A percentile compares a stretch with the other conserved stretches of the same genome.
These are phyloP conservation scores for Penicillium sp. DNA, from an alignment of 2,329 filamentous ascomycete species.

Conservation along the genomic window DNA sequence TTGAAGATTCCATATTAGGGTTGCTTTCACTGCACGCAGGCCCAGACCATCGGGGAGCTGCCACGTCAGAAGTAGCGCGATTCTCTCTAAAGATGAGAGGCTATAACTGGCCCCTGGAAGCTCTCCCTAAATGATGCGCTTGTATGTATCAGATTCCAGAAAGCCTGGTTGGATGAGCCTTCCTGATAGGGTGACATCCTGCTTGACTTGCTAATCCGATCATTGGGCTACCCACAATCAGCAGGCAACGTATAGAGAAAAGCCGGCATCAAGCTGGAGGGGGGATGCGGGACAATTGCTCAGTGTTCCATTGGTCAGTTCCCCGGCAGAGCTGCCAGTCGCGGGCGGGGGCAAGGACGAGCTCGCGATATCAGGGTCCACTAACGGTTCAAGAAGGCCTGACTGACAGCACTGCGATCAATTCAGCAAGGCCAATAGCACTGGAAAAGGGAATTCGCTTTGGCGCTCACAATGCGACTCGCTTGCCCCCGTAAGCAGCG, in stretches of 20 bases:
- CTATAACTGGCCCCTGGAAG: conserved; percentile 17
- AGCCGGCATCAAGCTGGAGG: conserved; percentile 2
- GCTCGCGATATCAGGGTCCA: background rate
- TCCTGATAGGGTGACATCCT: conserved; percentile 23
- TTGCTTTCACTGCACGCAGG: conserved; percentile 18
- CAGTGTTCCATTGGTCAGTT: conserved; percentile 20
- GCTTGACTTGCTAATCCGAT: conserved; percentile 18
- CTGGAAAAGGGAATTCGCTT: background rate
- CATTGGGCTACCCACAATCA: background rate
- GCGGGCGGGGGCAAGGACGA: background rate
- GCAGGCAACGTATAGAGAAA: background rate
- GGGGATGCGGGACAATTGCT: background rate
- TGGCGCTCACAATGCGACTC: background rate
- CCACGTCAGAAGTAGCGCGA: conserved; percentile 39
- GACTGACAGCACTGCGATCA: conserved; percentile 1
- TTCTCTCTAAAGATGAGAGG: conserved; percentile 15
- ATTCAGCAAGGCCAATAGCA: conserved; percentile 1
- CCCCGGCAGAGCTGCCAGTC: conserved; percentile 13
- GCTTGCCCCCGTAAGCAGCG: conserved; percentile 21
- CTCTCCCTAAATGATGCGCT: conserved; percentile 16
- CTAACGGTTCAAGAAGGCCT: background rate
- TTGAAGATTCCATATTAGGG: conserved; percentile 20
- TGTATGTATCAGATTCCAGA: conserved; percentile 27
- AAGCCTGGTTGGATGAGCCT: background rate
- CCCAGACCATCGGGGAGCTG: conserved; percentile 26